A percentile compares a stretch with the other conserved stretches of the same genome.
Conservation (phyloP, 495 filamentous ascomycete genomes). For the Xylaria longipes region DNA sequence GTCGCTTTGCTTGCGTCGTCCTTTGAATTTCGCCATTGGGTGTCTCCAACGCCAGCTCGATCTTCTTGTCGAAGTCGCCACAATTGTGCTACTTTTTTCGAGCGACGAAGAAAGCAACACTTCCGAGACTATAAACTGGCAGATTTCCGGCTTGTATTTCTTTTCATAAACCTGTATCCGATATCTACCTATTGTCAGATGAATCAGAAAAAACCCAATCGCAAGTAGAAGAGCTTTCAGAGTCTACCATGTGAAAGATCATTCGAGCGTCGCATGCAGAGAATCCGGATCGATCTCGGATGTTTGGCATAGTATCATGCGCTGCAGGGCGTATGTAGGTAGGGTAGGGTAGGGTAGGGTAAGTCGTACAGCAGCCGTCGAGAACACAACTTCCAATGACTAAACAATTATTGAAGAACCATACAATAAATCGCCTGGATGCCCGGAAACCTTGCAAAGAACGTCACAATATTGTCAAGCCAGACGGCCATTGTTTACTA, state of each 20-base stretch:
- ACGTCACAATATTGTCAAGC: slow-evolving; percentile 7
- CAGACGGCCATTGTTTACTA: slow-evolving; percentile 23
- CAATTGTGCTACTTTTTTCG: background rate
- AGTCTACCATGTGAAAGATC: slow-evolving; percentile 5
- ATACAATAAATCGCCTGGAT: slow-evolving; percentile 14
- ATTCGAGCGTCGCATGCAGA: slow-evolving; percentile 7
- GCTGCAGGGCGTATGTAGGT: slow-evolving; percentile 18
- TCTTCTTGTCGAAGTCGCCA: background rate
- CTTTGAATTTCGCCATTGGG: background rate
- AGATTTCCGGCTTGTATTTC: background rate
- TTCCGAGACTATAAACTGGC: background rate
- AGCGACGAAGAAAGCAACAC: background rate
- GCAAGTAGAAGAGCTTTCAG: background rate
- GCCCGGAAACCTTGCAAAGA: background rate
- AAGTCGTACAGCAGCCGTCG: slow-evolving; percentile 22
- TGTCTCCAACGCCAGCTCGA: slow-evolving; percentile 1
- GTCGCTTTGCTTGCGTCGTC: slow-evolving; percentile 16
- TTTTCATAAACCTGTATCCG: background rate
- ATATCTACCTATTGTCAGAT: background rate
- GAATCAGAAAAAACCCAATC: background rate
- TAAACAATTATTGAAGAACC: slow-evolving; percentile 6
- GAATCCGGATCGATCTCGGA: slow-evolving; percentile 20
- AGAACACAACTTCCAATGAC: slow-evolving; percentile 1
- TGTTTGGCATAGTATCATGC: slow-evolving; percentile 18
- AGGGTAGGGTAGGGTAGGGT: slow-evolving; percentile 12